Evolutionary conservation across 2,329 filamentous ascomycete genomes (phyloP).

Genomic region (Ilyonectria sp.): DNA sequence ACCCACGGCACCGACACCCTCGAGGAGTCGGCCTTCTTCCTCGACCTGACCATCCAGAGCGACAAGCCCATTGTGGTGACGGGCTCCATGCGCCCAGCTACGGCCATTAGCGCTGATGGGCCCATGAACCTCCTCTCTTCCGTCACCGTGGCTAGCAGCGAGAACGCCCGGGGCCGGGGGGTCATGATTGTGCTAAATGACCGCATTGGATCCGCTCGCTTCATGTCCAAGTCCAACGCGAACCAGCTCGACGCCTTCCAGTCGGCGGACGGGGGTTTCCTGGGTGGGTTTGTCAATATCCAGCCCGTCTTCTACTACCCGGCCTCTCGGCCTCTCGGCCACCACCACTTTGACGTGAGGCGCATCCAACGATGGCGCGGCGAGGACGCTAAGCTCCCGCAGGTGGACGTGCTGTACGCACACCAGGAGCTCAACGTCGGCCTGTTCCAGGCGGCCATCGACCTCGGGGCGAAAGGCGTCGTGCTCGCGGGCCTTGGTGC

Average conservation of each 20-base stretch:
- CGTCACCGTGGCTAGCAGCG: slow-evolving; percentile 67
- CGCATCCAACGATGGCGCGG: slow-evolving; percentile 31
- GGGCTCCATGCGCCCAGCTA: slow-evolving; percentile 75
- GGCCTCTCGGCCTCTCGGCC: slow-evolving; percentile 63
- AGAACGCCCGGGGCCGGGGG: slow-evolving; percentile 64
- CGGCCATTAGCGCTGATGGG: slow-evolving; percentile 74
- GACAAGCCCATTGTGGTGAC: slow-evolving; percentile 73
- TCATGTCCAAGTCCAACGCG: slow-evolving; percentile 73
- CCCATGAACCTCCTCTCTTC: slow-evolving; percentile 74
- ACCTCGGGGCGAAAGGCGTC: slow-evolving; percentile 66
- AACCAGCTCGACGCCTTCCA: slow-evolving; percentile 76
- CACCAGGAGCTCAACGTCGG: slow-evolving; percentile 67
- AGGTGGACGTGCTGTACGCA: slow-evolving; percentile 70
- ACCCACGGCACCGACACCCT: slow-evolving; percentile 78
- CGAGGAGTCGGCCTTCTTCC: slow-evolving; percentile 75
- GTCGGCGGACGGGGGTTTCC: slow-evolving; percentile 68
- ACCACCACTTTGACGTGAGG: slow-evolving; percentile 59
- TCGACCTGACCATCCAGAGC: slow-evolving; percentile 70
- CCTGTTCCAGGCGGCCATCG: slow-evolving; percentile 64
- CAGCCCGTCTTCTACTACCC: slow-evolving; percentile 73
- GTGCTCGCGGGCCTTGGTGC: slow-evolving; percentile 70
- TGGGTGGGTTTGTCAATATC: slow-evolving; percentile 72
- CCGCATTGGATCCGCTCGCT: slow-evolving; percentile 70
- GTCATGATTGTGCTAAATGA: slow-evolving; percentile 75
- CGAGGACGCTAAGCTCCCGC: slow-evolving; percentile 58